Percentiles rank a stretch among this genome's conserved stretches.
phyloP scores from a whole-genome alignment of 2,329 filamentous ascomycete species.

The Ascochyta koolunga region DNA sequence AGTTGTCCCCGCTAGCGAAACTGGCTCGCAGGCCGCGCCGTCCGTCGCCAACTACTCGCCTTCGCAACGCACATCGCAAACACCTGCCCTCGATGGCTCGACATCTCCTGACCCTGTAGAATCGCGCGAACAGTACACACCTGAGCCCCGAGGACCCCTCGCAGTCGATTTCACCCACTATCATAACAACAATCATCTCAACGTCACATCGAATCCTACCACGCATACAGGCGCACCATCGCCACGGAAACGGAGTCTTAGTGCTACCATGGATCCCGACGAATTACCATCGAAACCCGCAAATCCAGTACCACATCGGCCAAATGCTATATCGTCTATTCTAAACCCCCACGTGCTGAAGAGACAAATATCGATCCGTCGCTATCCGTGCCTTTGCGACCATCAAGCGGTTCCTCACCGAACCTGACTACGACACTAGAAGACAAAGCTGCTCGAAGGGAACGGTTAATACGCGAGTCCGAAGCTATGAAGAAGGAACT shows the following conservation, averaged over 20 bases:
- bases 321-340: conserved; percentile 44
- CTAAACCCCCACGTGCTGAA: conserved; percentile 35
- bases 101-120: conserved; percentile 45
- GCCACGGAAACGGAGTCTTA: conserved; percentile 47
- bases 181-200: conserved; percentile 12
- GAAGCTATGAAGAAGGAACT: conserved; percentile 41
- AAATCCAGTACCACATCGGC: conserved; percentile 38
- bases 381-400: conserved; percentile 29
- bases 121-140: conserved; percentile 35
- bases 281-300: conserved; percentile 25
- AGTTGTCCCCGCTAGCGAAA: conserved; percentile 77
- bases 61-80: conserved; percentile 33
- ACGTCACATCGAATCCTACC: conserved; percentile 24
- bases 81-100: conserved; percentile 41
- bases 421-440: conserved; percentile 28
- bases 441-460: conserved; percentile 38
- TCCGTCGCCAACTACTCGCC: conserved; percentile 41
- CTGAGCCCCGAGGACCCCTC: conserved; percentile 38
- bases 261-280: conserved; percentile 38
- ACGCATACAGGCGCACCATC: conserved; percentile 29
- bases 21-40: conserved; percentile 39
- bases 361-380: conserved; percentile 43
- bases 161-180: conserved; percentile 49
- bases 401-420: conserved; percentile 29
- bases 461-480: conserved; percentile 39